Conservation (phyloP, 345 rosid genomes). For the Rhodamnia rubescens region DNA sequence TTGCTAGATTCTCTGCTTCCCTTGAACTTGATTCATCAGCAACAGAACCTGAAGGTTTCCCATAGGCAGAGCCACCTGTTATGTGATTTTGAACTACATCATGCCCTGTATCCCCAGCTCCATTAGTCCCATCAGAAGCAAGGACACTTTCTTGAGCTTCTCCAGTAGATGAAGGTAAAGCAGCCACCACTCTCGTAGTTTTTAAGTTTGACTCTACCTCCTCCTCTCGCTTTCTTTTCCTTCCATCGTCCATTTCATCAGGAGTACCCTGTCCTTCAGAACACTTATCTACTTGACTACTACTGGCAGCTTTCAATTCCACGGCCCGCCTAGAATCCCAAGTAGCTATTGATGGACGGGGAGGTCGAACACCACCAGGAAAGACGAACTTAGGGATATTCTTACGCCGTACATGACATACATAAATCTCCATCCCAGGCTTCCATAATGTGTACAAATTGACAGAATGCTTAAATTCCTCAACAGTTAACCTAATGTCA, state of each 20-base stretch:
- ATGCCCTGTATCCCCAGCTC: not conserved
- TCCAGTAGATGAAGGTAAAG: constrained; percentile 15
- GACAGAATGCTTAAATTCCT: constrained; percentile 71
- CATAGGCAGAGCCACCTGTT: not conserved
- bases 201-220: constrained; percentile 20
- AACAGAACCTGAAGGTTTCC: constrained; percentile 6
- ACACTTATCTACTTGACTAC: constrained; percentile 27
- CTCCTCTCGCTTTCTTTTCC: constrained; percentile 55
- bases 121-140: constrained; percentile 7
- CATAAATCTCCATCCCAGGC: constrained; percentile 77
- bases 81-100: not conserved
- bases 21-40: constrained; percentile 24
- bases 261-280: constrained; percentile 44
- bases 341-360: constrained; percentile 48
- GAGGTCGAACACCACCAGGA: constrained; percentile 74
- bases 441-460: constrained; percentile 47
- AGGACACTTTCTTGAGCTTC: constrained; percentile 40
- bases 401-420: constrained; percentile 62
- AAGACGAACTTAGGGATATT: constrained; percentile 73
- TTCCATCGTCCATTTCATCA: constrained; percentile 47
- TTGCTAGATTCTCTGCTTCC: constrained; percentile 55
- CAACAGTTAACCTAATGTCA: constrained; percentile 86
- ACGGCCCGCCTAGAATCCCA: constrained; percentile 57
- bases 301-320: constrained; percentile 33
- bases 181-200: constrained; percentile 15